phyloP scores from a whole-genome alignment of 495 filamentous ascomycete species.

The Penicillium manginii region DNA sequence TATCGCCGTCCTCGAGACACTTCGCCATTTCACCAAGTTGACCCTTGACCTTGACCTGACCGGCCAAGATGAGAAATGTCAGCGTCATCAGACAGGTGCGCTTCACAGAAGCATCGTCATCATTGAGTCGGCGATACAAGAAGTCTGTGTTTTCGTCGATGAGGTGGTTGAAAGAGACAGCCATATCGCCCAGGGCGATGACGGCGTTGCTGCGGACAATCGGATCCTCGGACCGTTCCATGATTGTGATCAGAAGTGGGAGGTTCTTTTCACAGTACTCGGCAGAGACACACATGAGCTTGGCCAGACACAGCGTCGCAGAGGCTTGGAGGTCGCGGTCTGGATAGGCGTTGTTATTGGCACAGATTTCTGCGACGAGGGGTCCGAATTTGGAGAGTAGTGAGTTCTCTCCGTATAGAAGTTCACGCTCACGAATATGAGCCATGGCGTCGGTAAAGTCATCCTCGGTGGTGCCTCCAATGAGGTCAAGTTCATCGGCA shows the following conservation, averaged over 20 bases:
- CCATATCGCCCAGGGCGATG: slow-evolving; percentile 97
- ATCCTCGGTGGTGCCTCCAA: slow-evolving; percentile 96
- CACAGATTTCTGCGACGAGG: slow-evolving; percentile 88
- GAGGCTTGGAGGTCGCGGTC: slow-evolving; percentile 88
- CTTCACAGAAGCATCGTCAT: slow-evolving; percentile 87
- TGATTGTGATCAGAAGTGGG: slow-evolving; percentile 93
- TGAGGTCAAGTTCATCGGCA: slow-evolving; percentile 87
- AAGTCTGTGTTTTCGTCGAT: slow-evolving; percentile 99
- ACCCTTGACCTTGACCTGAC: slow-evolving; percentile 99
- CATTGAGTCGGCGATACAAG: slow-evolving; percentile 89
- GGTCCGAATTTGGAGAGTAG: slow-evolving; percentile 88
- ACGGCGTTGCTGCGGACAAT: slow-evolving; percentile 94
- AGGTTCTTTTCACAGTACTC: slow-evolving; percentile 96
- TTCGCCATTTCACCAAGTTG: slow-evolving; percentile 99
- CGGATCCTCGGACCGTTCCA: slow-evolving; percentile 88
- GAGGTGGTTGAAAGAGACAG: slow-evolving; percentile 98
- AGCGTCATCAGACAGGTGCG: slow-evolving; percentile 98
- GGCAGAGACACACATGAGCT: slow-evolving; percentile 94
- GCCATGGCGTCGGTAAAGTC: slow-evolving; percentile 97
- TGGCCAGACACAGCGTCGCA: slow-evolving; percentile 94
- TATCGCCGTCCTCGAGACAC: slow-evolving; percentile 93
- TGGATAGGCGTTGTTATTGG: slow-evolving; percentile 87
- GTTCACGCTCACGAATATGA: slow-evolving; percentile 90
- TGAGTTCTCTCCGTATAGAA: slow-evolving; percentile 84
- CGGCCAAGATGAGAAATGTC: slow-evolving; percentile 95